Percentiles rank a stretch among this genome's conserved stretches.
phyloP scores from a whole-genome alignment of 1,284 basidiomycete species.

The Malassezia caprae region DNA sequence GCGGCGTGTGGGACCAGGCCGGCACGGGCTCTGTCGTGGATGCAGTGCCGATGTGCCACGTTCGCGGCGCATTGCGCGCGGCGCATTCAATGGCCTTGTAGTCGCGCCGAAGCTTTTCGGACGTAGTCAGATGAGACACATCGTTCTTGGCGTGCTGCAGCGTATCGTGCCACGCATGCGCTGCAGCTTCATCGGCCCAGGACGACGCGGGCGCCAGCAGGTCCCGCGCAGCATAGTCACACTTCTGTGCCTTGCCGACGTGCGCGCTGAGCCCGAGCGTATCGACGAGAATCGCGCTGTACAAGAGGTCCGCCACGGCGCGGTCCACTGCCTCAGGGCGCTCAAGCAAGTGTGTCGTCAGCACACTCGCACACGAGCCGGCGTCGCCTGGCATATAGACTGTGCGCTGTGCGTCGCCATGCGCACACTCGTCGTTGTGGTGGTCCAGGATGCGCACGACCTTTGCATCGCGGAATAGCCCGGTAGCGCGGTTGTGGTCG shows the following conservation, averaged over 20 bases:
- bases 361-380: constrained; percentile 19
- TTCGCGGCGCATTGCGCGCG: background rate
- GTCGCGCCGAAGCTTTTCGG: constrained; percentile 76
- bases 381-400: constrained; percentile 15
- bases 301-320: constrained; percentile 17
- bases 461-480: constrained; percentile 26
- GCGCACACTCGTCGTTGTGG: constrained; percentile 69
- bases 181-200: background rate
- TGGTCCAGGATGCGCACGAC: constrained; percentile 78
- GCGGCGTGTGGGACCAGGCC: background rate
- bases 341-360: constrained; percentile 9
- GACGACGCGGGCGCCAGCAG: constrained; percentile 52
- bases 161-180: constrained; percentile 51
- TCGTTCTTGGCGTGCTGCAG: constrained; percentile 60
- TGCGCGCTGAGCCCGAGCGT: constrained; percentile 25
- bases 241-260: constrained; percentile 62
- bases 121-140: constrained; percentile 59
- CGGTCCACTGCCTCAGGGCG: background rate
- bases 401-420: constrained; percentile 49
- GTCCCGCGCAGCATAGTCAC: constrained; percentile 57
- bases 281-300: constrained; percentile 48
- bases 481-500: constrained; percentile 56
- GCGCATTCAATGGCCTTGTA: constrained; percentile 60
- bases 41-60: constrained; percentile 8
- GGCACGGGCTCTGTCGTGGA: constrained; percentile 1